phyloP scores from a whole-genome alignment of 805 yeast species.

The Lipomyces sp. region DNA sequence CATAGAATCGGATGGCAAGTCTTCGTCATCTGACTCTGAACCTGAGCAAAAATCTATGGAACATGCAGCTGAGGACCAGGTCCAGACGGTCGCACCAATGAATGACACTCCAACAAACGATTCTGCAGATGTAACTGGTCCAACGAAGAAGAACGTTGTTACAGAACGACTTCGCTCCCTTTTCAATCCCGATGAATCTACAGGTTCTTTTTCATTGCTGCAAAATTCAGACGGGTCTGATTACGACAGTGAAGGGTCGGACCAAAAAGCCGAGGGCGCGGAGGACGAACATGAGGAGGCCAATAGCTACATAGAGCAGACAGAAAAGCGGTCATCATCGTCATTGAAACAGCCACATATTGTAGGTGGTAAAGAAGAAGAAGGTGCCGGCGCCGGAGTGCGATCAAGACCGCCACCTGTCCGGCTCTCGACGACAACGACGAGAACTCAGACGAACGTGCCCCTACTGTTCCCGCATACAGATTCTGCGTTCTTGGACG shows the following conservation, averaged over 20 bases:
- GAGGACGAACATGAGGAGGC: constrained; percentile 43
- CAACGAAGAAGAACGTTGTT: constrained; percentile 10
- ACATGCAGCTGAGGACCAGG: constrained; percentile 42
- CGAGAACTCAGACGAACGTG: constrained; percentile 35
- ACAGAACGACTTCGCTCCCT: constrained; percentile 25
- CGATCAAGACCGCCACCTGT: not conserved
- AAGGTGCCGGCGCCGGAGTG: not conserved
- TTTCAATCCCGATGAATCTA: constrained; percentile 13
- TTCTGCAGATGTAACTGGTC: not conserved
- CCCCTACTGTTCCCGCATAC: constrained; percentile 81
- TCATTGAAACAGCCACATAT: not conserved
- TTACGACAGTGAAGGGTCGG: not conserved
- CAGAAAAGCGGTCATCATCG: not conserved
- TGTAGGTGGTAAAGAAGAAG: not conserved
- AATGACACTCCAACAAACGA: not conserved
- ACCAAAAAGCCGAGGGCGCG: constrained; percentile 2
- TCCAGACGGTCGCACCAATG: not conserved
- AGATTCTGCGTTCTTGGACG: constrained; percentile 82
- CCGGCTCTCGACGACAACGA: not conserved
- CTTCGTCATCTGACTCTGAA: constrained; percentile 49
- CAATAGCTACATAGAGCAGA: not conserved
- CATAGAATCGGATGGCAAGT: constrained; percentile 46
- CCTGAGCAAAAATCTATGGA: constrained; percentile 42
- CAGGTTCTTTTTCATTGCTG: constrained; percentile 49
- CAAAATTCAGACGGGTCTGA: not conserved